Evolutionary conservation across 192 early-diverging fungal species (phyloP).

Genomic region (Linnemannia schmuckeri): DNA sequence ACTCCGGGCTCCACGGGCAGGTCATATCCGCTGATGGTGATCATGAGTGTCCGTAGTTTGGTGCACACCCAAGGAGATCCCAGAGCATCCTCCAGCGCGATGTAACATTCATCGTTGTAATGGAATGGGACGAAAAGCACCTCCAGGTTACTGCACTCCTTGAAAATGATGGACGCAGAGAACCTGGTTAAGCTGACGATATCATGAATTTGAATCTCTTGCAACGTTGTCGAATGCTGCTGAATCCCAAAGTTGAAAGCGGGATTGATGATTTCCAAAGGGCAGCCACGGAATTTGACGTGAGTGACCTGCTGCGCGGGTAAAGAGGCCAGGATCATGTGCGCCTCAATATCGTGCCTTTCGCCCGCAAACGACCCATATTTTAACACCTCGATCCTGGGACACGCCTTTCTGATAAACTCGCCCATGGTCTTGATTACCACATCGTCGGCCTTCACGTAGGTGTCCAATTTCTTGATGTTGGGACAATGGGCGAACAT

Average conservation of each 20-base stretch:
- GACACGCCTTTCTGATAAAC: neutral
- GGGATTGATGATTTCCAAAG: neutral
- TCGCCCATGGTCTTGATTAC: neutral
- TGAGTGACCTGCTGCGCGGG: neutral
- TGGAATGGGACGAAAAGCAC: neutral
- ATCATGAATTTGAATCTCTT: neutral
- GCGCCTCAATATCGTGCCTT: neutral
- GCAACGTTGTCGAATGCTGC: neutral
- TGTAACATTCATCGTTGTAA: neutral
- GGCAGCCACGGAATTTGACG: neutral
- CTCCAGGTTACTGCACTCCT: neutral
- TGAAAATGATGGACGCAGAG: neutral
- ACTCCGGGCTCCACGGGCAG: neutral
- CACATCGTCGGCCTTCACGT: neutral
- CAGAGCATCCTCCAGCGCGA: neutral
- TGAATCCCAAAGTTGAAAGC: neutral
- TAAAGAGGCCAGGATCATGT: neutral
- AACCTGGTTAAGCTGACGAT: neutral
- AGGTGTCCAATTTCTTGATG: neutral
- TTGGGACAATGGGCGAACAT: neutral
- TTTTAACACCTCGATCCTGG: neutral
- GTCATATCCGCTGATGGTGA: neutral
- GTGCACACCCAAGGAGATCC: neutral
- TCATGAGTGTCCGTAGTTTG: neutral
- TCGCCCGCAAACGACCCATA: neutral